These are phyloP conservation scores for Xerocomus potaroensis DNA, from an alignment of 768 basidiomycete genomes.

Conservation along the genomic window DNA sequence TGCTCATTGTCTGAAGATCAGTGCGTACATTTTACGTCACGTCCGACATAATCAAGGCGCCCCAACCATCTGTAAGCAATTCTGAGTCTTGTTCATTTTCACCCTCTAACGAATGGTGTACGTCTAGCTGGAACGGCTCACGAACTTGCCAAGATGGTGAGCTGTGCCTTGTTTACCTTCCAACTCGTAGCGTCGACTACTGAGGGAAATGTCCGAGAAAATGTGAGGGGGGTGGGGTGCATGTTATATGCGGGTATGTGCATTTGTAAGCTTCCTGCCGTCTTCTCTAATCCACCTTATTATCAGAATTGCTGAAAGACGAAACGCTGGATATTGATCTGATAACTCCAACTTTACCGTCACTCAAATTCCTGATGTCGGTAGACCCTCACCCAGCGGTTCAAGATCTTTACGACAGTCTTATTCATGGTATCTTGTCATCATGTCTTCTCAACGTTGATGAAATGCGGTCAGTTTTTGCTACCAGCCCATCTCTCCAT, in stretches of 20 bases:
- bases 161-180: slow-evolving; percentile 58
- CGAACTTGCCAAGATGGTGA: slow-evolving; percentile 60
- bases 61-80: slow-evolving; percentile 46
- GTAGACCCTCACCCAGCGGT: slow-evolving; percentile 38
- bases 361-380: slow-evolving; percentile 71
- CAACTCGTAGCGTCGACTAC: slow-evolving; percentile 54
- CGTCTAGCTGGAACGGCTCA: slow-evolving; percentile 49
- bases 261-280: not conserved
- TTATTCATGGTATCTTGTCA: slow-evolving; percentile 80
- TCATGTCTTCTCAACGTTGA: slow-evolving; percentile 83
- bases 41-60: slow-evolving; percentile 55
- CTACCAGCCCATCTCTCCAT: not conserved
- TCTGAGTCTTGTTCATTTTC: not conserved
- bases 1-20: slow-evolving; percentile 76
- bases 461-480: slow-evolving; percentile 75
- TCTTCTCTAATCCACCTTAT: not conserved
- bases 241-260: slow-evolving; percentile 69
- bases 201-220: slow-evolving; percentile 56
- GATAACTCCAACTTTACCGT: slow-evolving; percentile 74
- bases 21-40: slow-evolving; percentile 74
- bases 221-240: slow-evolving; percentile 74
- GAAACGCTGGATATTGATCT: slow-evolving; percentile 78
- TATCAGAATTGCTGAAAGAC: slow-evolving; percentile 75
- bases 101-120: slow-evolving; percentile 8
- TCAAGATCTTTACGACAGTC: slow-evolving; percentile 50